Evolutionary conservation across 1,284 basidiomycete species (phyloP).

Genomic region (Melampsora americana): DNA sequence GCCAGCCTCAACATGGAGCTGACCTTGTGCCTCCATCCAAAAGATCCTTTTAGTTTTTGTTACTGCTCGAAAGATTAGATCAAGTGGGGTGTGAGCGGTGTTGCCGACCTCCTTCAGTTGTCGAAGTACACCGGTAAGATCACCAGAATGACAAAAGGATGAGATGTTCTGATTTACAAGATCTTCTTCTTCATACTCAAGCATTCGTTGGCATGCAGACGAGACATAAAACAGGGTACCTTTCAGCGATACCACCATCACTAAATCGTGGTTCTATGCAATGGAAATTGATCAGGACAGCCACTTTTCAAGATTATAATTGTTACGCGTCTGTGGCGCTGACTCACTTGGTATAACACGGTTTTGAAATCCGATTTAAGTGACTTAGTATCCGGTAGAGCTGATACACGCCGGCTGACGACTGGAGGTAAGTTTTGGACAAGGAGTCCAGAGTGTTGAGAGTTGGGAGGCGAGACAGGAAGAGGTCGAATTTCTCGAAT

Average conservation of each 20-base stretch:
- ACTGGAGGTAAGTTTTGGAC: neutral
- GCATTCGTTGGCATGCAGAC: conserved; percentile 11
- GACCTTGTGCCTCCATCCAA: conserved; percentile 35
- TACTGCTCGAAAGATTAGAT: conserved; percentile 14
- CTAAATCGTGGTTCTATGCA: conserved; percentile 19
- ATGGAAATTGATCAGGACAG: neutral
- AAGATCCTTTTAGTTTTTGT: neutral
- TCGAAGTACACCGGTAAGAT: conserved; percentile 25
- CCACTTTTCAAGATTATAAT: neutral
- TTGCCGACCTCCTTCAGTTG: conserved; percentile 31
- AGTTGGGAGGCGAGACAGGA: neutral
- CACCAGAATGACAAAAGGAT: conserved; percentile 17
- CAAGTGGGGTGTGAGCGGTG: conserved; percentile 14
- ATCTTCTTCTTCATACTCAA: conserved; percentile 22
- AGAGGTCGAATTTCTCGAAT: neutral
- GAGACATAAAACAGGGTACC: conserved; percentile 32
- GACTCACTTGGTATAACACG: conserved; percentile 16
- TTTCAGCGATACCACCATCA: conserved; percentile 31
- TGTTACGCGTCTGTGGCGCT: no score
- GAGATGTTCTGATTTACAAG: conserved; percentile 29
- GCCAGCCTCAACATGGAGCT: conserved; percentile 25
- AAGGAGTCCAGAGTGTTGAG: neutral
- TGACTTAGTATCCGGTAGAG: neutral
- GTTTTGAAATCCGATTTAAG: conserved; percentile 3
- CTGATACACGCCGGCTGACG: neutral